These are phyloP conservation scores for Colletotrichum karsti DNA, from an alignment of 2,329 filamentous ascomycete genomes.

Conservation along the genomic window DNA sequence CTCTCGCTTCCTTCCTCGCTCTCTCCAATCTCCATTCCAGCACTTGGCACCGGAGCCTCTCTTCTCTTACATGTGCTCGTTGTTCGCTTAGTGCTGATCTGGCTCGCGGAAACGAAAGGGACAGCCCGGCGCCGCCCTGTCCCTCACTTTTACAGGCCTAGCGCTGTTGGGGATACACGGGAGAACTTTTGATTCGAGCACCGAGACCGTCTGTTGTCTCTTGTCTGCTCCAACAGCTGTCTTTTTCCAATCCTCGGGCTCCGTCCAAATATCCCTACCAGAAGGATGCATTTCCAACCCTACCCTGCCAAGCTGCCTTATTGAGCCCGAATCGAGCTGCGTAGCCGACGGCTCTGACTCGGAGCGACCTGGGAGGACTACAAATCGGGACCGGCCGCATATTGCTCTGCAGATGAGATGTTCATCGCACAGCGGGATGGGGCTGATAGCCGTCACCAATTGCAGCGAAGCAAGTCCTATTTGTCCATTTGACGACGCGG, in stretches of 20 bases:
- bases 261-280: background rate
- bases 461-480: background rate
- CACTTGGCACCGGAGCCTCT: background rate
- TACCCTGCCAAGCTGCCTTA: constrained; percentile 17
- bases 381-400: background rate
- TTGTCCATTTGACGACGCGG: background rate
- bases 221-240: background rate
- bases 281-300: background rate
- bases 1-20: background rate
- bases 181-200: constrained; percentile 16
- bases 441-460: background rate
- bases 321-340: constrained; percentile 15
- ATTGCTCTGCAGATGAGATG: background rate
- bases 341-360: constrained; percentile 11
- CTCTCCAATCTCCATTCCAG: constrained; percentile 20
- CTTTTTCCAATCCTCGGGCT: background rate
- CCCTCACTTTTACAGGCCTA: constrained; percentile 17
- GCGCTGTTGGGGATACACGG: constrained; percentile 8
- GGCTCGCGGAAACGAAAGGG: constrained; percentile 19
- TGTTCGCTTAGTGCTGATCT: constrained; percentile 31
- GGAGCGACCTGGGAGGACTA: background rate
- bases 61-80: constrained; percentile 14
- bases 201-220: constrained; percentile 5
- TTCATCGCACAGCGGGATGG: background rate
- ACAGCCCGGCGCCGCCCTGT: constrained; percentile 23